Evolutionary conservation across 2,329 filamentous ascomycete genomes (phyloP), one percentile per base, ranked within the genome.

Genomic region (Pezicula neosporulosa): DNA sequence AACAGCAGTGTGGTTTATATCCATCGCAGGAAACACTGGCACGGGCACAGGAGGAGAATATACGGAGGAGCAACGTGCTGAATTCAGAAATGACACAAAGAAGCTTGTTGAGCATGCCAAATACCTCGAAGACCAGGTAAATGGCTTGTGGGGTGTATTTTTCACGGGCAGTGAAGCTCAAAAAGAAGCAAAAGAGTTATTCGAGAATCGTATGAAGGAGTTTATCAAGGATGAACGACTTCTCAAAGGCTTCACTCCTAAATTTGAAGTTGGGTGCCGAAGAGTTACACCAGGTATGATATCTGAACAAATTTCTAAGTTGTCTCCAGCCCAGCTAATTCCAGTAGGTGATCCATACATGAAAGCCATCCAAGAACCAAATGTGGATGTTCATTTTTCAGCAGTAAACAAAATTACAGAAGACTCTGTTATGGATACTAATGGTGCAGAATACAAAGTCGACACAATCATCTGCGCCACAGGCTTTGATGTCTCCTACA

Each of bases 301-400:
- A 21, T 68, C 67, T 50, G 64, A 42, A 15, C 16, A 42, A 3
- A 43, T 41, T 15, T 12, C 39, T 47, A 36, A 46, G 9, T 28
- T 24, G 37, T 44, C 6, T 41, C 18, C 10, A 30, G 6, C 28
- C 6, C 28, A 30, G 10, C 44, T 51, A 37, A 54, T 44, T 1
- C 18, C 6, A 18, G 37, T 27, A 54, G 76, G 76, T 3, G 75
- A 77, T 57, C 74, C 74, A 2, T 79, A 78, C 56, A 75, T 79
- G 70, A 55, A 67, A 41, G 75, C 76, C 1, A 73, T 78, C 42
- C 73, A 77, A 52, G 67, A 77, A 49, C 64, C 68, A 7, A 78
- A 78, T 47, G 73, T 78, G 2, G 71, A 77, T 56, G 74, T 78
- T 0, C 73, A 77, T 55, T 78, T 77, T 57, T 73, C 74, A 2